Evolutionary conservation across 805 yeast genomes (phyloP), one percentile per base, ranked within the genome.

Genomic region (Metschnikowia lochheadii): DNA sequence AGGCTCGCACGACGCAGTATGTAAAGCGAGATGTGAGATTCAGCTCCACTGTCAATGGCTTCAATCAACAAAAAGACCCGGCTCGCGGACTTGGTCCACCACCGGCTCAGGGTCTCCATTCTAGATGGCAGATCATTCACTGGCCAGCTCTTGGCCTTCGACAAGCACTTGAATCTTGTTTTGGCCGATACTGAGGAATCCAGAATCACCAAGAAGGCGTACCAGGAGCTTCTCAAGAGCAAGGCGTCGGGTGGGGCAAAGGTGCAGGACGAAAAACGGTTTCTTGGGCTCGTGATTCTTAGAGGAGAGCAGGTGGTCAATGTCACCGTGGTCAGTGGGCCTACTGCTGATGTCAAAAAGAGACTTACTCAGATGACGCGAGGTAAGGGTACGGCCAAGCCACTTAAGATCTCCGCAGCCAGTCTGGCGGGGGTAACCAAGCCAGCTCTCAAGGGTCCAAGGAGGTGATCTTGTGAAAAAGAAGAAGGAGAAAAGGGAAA

Each of bases 221-320:
- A 53, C 54, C 63, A 55, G 20, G 71, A 64, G 54, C 64, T 73
- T 58, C 69, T 64, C 54, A 68, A 60, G 53, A 52, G 52, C n/a
- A 56, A 63, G 5, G 56, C 46, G 48, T 43, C 60, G 52, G 53
- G 58, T 48, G 60, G 56, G 57, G 67, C 78, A 11, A 53, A 60
- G 17, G 63, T 78, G 29, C 75, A 73, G 37, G 87, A 84, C 52
- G 91, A 86, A 54, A 88, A 84, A 60, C 75, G 98, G 50, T 71
- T 82, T 5, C 69, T 94, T 21, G 98, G 98, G 0, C 76, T 94
- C 46, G 79, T 88, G 1, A 85, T 92, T 35, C 70, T 92, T 42
- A 78, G 98, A 59, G 99, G 99, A 2, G 97, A 89, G 56, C 87
- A 85, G 56, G 82, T 94, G 26, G 81, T 91, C 11, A 81, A 90